Evolutionary conservation across 2,329 filamentous ascomycete genomes (phyloP).

Genomic region (Teratosphaeria zuluensis): DNA sequence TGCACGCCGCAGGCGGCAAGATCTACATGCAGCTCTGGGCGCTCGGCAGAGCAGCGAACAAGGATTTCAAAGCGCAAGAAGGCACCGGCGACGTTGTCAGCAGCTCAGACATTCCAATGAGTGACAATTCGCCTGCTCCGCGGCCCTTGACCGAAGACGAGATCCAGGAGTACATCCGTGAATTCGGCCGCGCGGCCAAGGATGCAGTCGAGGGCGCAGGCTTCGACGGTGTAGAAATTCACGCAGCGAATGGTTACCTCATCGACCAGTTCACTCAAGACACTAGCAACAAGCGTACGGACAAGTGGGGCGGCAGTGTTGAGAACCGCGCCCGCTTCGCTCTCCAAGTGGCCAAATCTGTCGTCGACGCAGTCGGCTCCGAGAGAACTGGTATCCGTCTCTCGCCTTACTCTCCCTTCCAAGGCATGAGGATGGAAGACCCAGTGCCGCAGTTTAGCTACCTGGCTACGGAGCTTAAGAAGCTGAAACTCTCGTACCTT

Average conservation of each 20-base stretch:
- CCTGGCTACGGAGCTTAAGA: constrained; percentile 42
- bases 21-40: constrained; percentile 40
- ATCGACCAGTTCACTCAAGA: constrained; percentile 56
- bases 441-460: constrained; percentile 55
- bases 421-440: constrained; percentile 54
- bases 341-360: constrained; percentile 44
- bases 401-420: constrained; percentile 49
- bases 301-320: constrained; percentile 38
- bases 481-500: constrained; percentile 49
- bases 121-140: constrained; percentile 26
- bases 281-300: constrained; percentile 44
- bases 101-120: constrained; percentile 24
- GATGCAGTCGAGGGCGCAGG: constrained; percentile 39
- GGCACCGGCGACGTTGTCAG: constrained; percentile 23
- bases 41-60: constrained; percentile 38
- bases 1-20: constrained; percentile 42
- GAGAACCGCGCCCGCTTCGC: constrained; percentile 43
- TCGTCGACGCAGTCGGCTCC: constrained; percentile 41
- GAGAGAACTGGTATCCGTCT: constrained; percentile 36
- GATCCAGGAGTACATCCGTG: constrained; percentile 23
- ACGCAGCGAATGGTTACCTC: constrained; percentile 45
- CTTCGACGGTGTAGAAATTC: constrained; percentile 52
- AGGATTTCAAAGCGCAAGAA: constrained; percentile 17
- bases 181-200: constrained; percentile 35
- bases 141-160: constrained; percentile 29